Percentiles rank a stretch among this genome's conserved stretches.
phyloP scores from a whole-genome alignment of 305 asterid species.

The Fraxinus floribunda region DNA sequence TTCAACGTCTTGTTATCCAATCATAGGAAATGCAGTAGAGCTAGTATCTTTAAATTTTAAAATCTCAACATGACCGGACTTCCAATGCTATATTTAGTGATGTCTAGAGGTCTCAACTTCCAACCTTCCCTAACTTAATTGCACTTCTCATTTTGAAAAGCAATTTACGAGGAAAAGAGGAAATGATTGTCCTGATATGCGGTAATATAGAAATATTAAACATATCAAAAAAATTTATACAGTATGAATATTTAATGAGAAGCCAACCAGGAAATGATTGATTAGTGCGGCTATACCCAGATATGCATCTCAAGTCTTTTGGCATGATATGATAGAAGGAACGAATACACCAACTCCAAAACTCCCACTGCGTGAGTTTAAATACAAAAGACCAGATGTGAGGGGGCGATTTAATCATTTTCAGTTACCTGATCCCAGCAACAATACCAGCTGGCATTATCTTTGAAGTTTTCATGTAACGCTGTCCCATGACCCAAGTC shows the following conservation, averaged over 20 bases:
- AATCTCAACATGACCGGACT: background rate
- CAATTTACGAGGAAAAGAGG: background rate
- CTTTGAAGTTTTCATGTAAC: constrained; percentile 58
- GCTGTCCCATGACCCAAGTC: constrained; percentile 57
- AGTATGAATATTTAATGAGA: background rate
- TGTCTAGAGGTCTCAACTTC: background rate
- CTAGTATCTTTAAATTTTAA: background rate
- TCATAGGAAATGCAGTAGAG: background rate
- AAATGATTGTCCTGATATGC: background rate
- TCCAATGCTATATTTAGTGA: background rate
- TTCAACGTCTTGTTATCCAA: background rate
- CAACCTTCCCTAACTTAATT: background rate
- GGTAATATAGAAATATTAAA: background rate
- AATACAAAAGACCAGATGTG: background rate
- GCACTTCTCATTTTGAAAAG: background rate
- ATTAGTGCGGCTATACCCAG: background rate
- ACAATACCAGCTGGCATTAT: constrained; percentile 68
- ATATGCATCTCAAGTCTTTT: background rate
- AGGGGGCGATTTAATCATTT: background rate
- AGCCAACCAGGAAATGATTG: background rate
- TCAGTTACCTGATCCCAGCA: constrained; percentile 61
- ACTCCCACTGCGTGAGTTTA: background rate
- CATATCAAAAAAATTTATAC: background rate
- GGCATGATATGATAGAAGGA: background rate
- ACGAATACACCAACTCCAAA: background rate